Evolutionary conservation across 2,329 filamentous ascomycete genomes (phyloP).

Genomic region (Colletotrichum higginsianum): DNA sequence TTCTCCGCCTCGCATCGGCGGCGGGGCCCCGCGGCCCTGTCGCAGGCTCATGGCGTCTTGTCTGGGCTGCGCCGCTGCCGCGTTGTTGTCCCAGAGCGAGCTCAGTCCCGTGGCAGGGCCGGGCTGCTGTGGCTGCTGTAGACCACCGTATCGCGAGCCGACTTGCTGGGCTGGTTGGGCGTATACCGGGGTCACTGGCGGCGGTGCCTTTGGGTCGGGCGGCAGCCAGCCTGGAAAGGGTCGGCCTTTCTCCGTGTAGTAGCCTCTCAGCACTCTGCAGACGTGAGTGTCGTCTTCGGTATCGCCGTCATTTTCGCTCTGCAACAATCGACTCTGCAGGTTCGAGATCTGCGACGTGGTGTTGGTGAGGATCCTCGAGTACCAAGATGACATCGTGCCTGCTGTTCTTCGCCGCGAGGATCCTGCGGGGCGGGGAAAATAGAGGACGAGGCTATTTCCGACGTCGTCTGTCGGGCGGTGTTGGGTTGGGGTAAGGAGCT

Average conservation of each 20-base stretch:
- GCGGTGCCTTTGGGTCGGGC: constrained; percentile 84
- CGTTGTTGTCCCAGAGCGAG: constrained; percentile 70
- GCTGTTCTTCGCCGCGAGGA: constrained; percentile 39
- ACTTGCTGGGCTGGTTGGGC: constrained; percentile 61
- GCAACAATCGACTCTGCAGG: constrained; percentile 78
- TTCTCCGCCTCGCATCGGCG: constrained; percentile 44
- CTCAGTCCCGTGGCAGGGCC: constrained; percentile 58
- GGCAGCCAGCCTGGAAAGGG: constrained; percentile 90
- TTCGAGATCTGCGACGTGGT: constrained; percentile 77
- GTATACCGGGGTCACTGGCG: constrained; percentile 68
- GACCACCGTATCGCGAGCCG: constrained; percentile 68
- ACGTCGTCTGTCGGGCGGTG: constrained; percentile 26
- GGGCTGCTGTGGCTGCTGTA: constrained; percentile 53
- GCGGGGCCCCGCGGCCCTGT: constrained; percentile 57
- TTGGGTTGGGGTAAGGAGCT: constrained; percentile 40
- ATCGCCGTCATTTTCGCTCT: constrained; percentile 77
- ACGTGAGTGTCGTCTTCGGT: constrained; percentile 94
- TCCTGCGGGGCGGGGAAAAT: constrained; percentile 32
- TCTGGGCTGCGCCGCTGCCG: constrained; percentile 50
- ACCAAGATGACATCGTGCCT: constrained; percentile 81
- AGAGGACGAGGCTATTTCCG: constrained; percentile 4
- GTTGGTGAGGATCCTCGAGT: constrained; percentile 79
- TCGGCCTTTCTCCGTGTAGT: constrained; percentile 91
- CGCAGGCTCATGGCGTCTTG: constrained; percentile 61
- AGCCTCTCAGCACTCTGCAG: constrained; percentile 90